Evolutionary conservation across 176 grass and related monocot genomes (phyloP).

Genomic region (Tuctoria greenei): DNA sequence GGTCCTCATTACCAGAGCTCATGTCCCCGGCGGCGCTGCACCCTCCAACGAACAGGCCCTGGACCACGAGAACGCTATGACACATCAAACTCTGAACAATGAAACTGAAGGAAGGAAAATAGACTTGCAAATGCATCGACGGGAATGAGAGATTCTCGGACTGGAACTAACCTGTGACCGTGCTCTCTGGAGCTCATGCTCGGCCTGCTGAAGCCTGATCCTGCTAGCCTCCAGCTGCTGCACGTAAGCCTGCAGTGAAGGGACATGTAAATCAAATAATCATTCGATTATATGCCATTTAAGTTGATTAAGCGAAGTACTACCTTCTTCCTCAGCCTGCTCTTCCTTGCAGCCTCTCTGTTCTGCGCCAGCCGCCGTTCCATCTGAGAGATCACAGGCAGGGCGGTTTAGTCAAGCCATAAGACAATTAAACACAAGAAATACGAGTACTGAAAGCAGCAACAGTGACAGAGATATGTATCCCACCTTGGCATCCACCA

Average conservation of each 20-base stretch:
- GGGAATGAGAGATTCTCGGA: constrained; percentile 14
- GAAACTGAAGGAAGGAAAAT: background rate
- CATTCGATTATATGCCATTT: background rate
- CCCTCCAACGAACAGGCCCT: constrained; percentile 86
- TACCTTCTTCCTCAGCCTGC: constrained; percentile 96
- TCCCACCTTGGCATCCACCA: constrained; percentile 78
- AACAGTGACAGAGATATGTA: background rate
- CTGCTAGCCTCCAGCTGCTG: constrained; percentile 91
- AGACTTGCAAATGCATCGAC: background rate
- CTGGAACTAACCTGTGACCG: constrained; percentile 72
- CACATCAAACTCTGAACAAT: constrained; percentile 7
- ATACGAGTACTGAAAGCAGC: background rate
- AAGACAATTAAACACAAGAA: constrained; percentile 4
- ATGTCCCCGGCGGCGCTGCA: constrained; percentile 64
- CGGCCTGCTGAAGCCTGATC: constrained; percentile 89
- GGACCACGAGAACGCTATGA: constrained; percentile 33
- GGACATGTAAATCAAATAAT: background rate
- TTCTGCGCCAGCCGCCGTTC: constrained; percentile 93
- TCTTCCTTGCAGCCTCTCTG: constrained; percentile 96
- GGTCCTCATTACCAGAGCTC: constrained; percentile 67
- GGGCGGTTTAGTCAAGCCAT: background rate
- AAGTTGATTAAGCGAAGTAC: background rate
- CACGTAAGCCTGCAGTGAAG: constrained; percentile 72
- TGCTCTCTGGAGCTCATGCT: constrained; percentile 86
- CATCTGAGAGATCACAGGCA: constrained; percentile 43